Evolutionary conservation across 2,329 filamentous ascomycete genomes (phyloP), one percentile per base, ranked within the genome.

Genomic region (Diaporthe vaccinii): DNA sequence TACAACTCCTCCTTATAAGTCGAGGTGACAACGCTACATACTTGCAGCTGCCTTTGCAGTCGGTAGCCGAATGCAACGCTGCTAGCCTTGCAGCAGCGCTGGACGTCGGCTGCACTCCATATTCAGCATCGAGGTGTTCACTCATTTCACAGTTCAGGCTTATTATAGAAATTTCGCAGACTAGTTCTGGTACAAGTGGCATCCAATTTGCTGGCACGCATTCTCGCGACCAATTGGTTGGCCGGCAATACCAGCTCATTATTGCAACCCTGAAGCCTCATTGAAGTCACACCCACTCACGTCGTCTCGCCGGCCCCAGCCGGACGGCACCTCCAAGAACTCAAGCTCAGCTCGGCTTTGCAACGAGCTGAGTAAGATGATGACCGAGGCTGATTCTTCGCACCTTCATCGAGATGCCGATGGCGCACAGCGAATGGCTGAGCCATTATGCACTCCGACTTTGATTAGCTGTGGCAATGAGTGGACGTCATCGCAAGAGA

Each of bases 241-340:
- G 44, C 39, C 61, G 53, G 41, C 44, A 39, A 46, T 28, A 39
- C 44, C 36, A 39, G 57, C 49, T 70, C 57, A 46, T 49, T 39
- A 58, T 68, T 41, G 69, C 70, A 28, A 71, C 31, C 17, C 59
- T 65, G 28, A 67, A 59, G 36, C 28, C 36, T 76, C 72, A 74
- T 69, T 62, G 69, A 44, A n/a, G 36, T 72, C 22, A 22, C 57
- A 55, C 41, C 75, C 75, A 76, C 72, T 68, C 67, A 74, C 36
- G 39, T 39, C 36, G 34, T 20, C 34, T 68, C 31, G 34, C 34
- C 65, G 49, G 59, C 39, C 5, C 49, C 22, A 70, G 53, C 25
- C 62, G 41, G 41, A 1, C 51, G 46, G 44, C 72, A 61, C 46
- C 65, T 28, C n/a, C 46, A 39, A 53, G 31, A 53, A n/a, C 31